Evolutionary conservation across 768 basidiomycete species (phyloP).

Genomic region (Russula emetica): DNA sequence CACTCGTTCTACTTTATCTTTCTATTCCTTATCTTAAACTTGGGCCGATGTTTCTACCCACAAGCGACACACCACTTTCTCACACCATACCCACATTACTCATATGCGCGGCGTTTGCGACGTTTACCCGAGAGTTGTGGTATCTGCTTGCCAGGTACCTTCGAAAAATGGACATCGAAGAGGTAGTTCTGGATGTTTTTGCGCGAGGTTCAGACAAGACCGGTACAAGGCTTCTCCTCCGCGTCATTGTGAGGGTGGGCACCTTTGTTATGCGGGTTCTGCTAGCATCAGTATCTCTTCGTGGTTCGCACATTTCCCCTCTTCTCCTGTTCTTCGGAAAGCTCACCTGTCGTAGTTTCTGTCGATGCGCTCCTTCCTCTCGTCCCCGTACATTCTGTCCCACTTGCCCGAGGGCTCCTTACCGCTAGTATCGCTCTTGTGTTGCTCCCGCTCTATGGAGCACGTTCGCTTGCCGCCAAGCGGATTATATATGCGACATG

Average conservation of each 20-base stretch:
- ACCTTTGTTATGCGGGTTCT: constrained; percentile 47
- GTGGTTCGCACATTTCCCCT: constrained; percentile 45
- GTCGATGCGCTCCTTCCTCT: constrained; percentile 50
- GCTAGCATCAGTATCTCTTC: constrained; percentile 58
- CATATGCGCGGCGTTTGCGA: constrained; percentile 53
- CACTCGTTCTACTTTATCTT: constrained; percentile 63
- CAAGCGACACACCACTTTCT: constrained; percentile 45
- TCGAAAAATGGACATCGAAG: constrained; percentile 59
- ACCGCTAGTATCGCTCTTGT: constrained; percentile 42
- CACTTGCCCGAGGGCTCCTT: constrained; percentile 40
- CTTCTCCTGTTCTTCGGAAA: constrained; percentile 12
- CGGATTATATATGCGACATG: constrained; percentile 53
- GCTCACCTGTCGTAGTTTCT: constrained; percentile 43
- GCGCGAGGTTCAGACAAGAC: constrained; percentile 53
- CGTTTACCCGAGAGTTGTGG: constrained; percentile 64
- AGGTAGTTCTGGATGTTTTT: constrained; percentile 59
- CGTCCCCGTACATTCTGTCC: constrained; percentile 37
- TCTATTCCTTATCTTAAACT: constrained; percentile 65
- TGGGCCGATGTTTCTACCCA: constrained; percentile 61
- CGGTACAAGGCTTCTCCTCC: constrained; percentile 41
- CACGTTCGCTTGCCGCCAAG: constrained; percentile 52
- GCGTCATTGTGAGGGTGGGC: constrained; percentile 42
- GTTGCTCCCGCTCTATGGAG: constrained; percentile 49
- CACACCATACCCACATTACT: constrained; percentile 48
- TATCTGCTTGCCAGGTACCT: constrained; percentile 74